Evolutionary conservation across 2,329 filamentous ascomycete genomes (phyloP), one percentile per base, ranked within the genome.

Genomic region (Fusarium continuum): DNA sequence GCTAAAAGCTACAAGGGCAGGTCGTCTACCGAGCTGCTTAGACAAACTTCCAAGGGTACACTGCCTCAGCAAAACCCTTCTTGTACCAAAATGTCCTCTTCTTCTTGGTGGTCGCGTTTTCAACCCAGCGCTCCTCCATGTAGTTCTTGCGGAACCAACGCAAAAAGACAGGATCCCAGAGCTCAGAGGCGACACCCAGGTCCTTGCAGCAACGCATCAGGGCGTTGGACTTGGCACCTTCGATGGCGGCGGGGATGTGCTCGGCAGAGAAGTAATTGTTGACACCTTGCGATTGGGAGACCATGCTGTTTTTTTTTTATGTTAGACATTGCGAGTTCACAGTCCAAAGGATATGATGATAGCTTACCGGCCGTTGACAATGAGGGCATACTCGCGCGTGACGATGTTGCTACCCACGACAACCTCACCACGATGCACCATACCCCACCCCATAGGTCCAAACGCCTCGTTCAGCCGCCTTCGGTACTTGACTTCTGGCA

Each of bases 171-270:
- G 95, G 95, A 79, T 99, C 95, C 95, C 95, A 99, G 17, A 99
- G 85, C 78, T 99, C 95, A 65, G 90, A 93, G 2, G 92, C 95
- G 65, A 99, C 91, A 29, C 95, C 95, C 26, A 99, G 80, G 76
- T 99, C 95, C 81, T 99, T 99, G 83, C 95, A 98, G 84, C 94
- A 98, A 55, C 95, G 91, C 88, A 98, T 96, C 67, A 99, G 83
- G 11, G 95, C 95, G 75, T 99, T 99, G 63, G 93, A 97, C 79
- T 97, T 97, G 84, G 93, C 96, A 48, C 95, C 95, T 79, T 99
- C 95, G 58, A 93, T 93, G 8, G 95, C 93, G 2, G 93, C 97
- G 22, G 95, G 93, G 64, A 99, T 93, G 51, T 91, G 90, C 69
- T 97, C 93, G 28, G 92, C 85, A 69, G 86, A 87, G 79, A 98